A percentile compares a stretch with the other conserved stretches of the same genome.
These are phyloP conservation scores for Tuber melanosporum DNA, from an alignment of 495 filamentous ascomycete species.

Conservation along the genomic window DNA sequence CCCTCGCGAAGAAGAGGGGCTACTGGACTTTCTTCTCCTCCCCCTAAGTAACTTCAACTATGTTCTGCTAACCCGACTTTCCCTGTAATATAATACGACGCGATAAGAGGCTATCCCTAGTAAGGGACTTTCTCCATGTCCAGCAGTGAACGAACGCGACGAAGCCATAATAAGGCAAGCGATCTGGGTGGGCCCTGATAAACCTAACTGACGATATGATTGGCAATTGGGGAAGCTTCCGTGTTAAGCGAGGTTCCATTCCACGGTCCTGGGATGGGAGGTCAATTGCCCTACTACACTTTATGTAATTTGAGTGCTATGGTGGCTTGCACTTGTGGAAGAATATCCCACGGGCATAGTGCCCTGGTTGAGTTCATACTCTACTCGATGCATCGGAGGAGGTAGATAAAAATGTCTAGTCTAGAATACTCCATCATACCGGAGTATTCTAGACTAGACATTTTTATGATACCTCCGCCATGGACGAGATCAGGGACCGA, in stretches of 20 bases:
- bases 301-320: not conserved
- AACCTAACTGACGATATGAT: not conserved
- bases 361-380: not conserved
- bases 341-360: not conserved
- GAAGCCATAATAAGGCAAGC: not conserved
- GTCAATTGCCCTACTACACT: not conserved
- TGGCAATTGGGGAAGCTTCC: not conserved
- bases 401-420: not conserved
- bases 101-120: no score
- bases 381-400: not conserved
- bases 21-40: not conserved
- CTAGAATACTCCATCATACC: not conserved
- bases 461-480: not conserved
- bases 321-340: not conserved
- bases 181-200: not conserved
- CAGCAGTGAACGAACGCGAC: not conserved
- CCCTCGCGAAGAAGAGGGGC: not conserved
- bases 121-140: no score
- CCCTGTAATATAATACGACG: not conserved
- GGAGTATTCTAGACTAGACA: not conserved
- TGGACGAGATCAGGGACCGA: not conserved
- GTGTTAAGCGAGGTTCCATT: not conserved
- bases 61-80: not conserved
- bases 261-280: not conserved
- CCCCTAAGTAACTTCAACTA: not conserved